A percentile compares a stretch with the other conserved stretches of the same genome.
phyloP scores from a whole-genome alignment of 352 stramenopile genomes.

The Phytopythium chamaehyphon region DNA sequence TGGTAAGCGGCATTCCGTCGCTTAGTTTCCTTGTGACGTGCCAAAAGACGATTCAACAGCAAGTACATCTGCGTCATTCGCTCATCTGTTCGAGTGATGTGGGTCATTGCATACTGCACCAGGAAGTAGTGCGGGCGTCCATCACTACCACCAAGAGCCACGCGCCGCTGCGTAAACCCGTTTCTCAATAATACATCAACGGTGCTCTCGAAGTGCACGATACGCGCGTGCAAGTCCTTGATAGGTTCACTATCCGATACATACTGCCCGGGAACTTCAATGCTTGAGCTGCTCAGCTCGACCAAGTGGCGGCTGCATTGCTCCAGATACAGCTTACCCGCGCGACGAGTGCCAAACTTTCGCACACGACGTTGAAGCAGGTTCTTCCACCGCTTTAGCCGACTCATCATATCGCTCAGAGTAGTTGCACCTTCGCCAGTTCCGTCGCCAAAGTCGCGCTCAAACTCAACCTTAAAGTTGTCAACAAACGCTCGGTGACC shows the following conservation, averaged over 20 bases:
- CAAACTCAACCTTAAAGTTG: conserved; percentile 85
- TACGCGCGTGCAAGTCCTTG: conserved; percentile 89
- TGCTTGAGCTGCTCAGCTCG: conserved; percentile 81
- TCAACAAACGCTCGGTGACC: conserved; percentile 86
- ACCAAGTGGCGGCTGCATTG: conserved; percentile 87
- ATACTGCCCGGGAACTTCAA: conserved; percentile 92
- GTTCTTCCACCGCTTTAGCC: conserved; percentile 90
- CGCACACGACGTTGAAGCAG: conserved; percentile 83
- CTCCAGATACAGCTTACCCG: conserved; percentile 77
- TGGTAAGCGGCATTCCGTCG: conserved; percentile 88
- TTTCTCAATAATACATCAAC: conserved; percentile 84
- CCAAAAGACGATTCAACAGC: conserved; percentile 82
- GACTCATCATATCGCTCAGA: conserved; percentile 84
- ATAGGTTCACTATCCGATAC: conserved; percentile 89
- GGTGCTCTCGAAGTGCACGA: conserved; percentile 86
- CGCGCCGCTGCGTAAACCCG: conserved; percentile 88
- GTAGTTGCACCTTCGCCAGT: conserved; percentile 31
- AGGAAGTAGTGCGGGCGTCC: conserved; percentile 89
- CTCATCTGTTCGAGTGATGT: conserved; percentile 92
- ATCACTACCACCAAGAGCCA: conserved; percentile 88
- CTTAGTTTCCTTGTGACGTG: conserved; percentile 85
- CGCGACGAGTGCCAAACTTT: conserved; percentile 60
- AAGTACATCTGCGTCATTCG: conserved; percentile 93
- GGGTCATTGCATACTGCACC: conserved; percentile 91
- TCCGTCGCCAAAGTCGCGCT: conserved; percentile 76